phyloP scores from a whole-genome alignment of 352 stramenopile species.

The Globisporangium rhizosaccharum region DNA sequence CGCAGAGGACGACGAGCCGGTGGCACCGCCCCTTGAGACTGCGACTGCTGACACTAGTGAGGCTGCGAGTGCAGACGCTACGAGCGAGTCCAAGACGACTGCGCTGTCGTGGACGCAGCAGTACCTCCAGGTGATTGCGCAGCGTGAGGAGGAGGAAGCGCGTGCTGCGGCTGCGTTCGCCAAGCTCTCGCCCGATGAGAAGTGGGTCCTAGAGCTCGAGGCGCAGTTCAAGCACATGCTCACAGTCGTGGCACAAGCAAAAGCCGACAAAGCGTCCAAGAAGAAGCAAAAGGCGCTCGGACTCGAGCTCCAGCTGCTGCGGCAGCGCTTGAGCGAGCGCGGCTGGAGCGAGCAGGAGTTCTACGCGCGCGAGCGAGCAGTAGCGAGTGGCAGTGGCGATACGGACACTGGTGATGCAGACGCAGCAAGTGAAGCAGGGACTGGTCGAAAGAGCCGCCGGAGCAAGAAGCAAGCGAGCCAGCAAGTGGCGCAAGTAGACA shows the following conservation, averaged over 20 bases:
- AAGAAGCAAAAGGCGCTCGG: constrained; percentile 32
- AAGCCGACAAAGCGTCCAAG: constrained; percentile 45
- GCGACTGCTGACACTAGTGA: background rate
- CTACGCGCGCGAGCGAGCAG: background rate
- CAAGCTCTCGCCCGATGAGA: constrained; percentile 29
- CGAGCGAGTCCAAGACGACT: constrained; percentile 11
- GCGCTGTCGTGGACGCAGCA: constrained; percentile 72
- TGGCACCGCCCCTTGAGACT: background rate
- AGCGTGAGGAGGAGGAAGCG: constrained; percentile 36
- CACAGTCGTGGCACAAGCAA: constrained; percentile 29
- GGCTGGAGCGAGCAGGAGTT: constrained; percentile 21
- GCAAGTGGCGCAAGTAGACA: background rate
- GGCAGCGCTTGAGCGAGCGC: constrained; percentile 10
- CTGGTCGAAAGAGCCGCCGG: constrained; percentile 9
- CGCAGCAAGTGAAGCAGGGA: background rate
- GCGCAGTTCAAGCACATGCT: constrained; percentile 34
- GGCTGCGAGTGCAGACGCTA: constrained; percentile 5
- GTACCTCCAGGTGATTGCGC: constrained; percentile 59
- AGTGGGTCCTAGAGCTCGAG: constrained; percentile 43
- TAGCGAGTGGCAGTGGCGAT: background rate
- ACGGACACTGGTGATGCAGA: background rate
- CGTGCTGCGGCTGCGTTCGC: constrained; percentile 20
- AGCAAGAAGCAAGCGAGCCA: constrained; percentile 3
- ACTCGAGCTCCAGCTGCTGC: constrained; percentile 14
- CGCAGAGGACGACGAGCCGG: constrained; percentile 6